Conservation (phyloP, 495 filamentous ascomycete species). For the Aspergillus sclerotiicarbonarius region DNA sequence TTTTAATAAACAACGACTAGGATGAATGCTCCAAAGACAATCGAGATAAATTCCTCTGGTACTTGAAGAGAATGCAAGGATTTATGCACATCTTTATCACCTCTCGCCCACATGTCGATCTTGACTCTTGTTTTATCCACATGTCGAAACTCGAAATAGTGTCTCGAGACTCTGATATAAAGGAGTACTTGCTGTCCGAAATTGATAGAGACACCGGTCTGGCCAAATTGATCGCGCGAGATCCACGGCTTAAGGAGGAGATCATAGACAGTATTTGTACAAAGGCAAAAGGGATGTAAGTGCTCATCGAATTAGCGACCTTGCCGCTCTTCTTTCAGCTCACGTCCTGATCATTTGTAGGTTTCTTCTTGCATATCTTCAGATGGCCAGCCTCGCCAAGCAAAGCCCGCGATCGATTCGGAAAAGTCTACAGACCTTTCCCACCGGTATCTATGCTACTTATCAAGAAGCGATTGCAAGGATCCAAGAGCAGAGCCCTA, state of each 20-base stretch:
- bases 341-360: background rate
- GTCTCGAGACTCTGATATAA: background rate
- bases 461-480: background rate
- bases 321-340: background rate
- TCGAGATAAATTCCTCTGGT: background rate
- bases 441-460: background rate
- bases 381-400: background rate
- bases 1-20: too few relatives aligned
- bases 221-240: background rate
- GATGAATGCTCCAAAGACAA: background rate
- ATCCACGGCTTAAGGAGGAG: background rate
- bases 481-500: background rate
- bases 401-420: background rate
- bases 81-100: background rate
- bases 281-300: background rate
- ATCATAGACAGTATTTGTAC: background rate
- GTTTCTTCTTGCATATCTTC: background rate
- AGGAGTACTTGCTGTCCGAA: background rate
- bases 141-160: background rate
- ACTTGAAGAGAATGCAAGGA: background rate
- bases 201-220: background rate
- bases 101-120: background rate
- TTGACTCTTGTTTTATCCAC: background rate
- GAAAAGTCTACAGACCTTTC: background rate
- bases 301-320: too few relatives aligned